Base-by-base conservation (phyloP, 2,329 filamentous ascomycete genomes). In the Aspergillus jensenii region DNA sequence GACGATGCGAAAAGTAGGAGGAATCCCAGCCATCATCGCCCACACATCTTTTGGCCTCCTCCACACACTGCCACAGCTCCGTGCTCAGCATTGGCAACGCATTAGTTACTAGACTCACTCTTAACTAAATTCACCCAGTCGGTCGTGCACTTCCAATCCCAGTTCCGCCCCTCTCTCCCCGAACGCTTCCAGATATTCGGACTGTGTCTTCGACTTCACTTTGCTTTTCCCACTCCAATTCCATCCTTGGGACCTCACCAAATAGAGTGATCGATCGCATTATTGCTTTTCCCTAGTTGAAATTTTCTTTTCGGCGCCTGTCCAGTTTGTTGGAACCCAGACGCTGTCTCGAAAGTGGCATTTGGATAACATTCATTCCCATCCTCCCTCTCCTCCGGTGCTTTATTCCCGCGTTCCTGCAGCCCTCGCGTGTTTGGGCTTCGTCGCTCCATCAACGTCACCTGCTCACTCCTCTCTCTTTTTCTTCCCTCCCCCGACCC, bases 361-460 rank as follows among this genome's bases (percentile, higher is more conserved):
- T 48, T 60, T 55, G 53, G 59, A 53, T 62, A 50, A 61, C n/a
- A n/a, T 8, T 44, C 31, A 23, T 62, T 64, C 62, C 46, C 52
- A 35, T 27, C 56, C 59, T 53, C 57, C 52, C 61, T 62, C 56
- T 56, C 58, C 58, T 61, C 51, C 62, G 59, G 62, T 62, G 61
- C 60, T 67, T 63, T 62, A 65, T 62, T 65, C 61, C 66, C 64
- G 62, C 60, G 65, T 68, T 68, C 66, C 67, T 69, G 65, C 67
- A 66, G 65, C 62, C 60, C 64, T 67, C 65, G 64, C 68, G 65
- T 68, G 62, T 68, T 67, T 63, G 64, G 65, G 65, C 63, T 68
- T 66, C 64, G 62, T 68, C 67, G 67, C 65, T 68, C 65, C 65
- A 70, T 68, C 67, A 70, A 70, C 68, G 67, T 68, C 68, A 70